phyloP scores from a whole-genome alignment of 1,284 basidiomycete species.

The Hymenochaete sp. region DNA sequence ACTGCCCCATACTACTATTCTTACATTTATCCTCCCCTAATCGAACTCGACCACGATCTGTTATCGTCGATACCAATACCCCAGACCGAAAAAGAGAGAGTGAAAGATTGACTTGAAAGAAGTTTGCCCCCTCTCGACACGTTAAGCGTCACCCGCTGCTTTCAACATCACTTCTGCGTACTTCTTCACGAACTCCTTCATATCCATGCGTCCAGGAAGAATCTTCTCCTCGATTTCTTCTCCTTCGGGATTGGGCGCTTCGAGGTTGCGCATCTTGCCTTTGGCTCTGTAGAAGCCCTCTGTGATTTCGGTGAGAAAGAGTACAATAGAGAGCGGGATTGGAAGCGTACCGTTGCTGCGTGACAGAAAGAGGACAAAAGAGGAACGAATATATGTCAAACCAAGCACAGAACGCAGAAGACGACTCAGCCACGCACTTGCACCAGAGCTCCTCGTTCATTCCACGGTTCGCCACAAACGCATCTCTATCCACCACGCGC shows the following conservation, averaged over 20 bases:
- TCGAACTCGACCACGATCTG: no score
- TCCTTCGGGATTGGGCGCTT: background rate
- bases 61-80: no score
- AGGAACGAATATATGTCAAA: background rate
- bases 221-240: conserved; percentile 6
- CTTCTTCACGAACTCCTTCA: conserved; percentile 2
- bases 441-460: conserved; percentile 3
- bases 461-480: background rate
- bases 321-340: background rate
- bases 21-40: no score
- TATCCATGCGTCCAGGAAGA: background rate
- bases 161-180: conserved; percentile 3
- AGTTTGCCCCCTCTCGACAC: no score
- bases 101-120: no score
- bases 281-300: conserved; percentile 4
- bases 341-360: background rate
- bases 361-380: background rate
- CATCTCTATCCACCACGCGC: background rate
- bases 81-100: no score
- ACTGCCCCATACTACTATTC: no score
- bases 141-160: no score
- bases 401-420: background rate
- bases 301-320: no score
- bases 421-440: background rate
- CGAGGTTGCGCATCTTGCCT: conserved; percentile 6